These are phyloP conservation scores for Aristolochia californica DNA, from an alignment of 164 flowering plant species.

Conservation along the genomic window DNA sequence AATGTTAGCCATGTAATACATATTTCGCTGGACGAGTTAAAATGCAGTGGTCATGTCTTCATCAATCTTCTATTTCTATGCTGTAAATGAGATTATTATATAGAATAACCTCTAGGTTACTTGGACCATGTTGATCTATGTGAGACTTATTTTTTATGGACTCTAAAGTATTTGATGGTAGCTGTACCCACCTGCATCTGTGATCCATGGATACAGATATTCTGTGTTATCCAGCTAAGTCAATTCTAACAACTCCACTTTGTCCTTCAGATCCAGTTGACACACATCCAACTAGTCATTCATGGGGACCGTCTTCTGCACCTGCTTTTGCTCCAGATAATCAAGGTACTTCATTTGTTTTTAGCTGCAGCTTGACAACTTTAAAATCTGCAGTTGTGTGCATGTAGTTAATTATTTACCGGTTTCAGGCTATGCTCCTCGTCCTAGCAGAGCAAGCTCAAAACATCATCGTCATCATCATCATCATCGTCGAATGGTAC, in stretches of 20 bases:
- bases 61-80: too few relatives aligned
- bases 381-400: slow-evolving; percentile 1
- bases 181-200: not conserved
- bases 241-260: slow-evolving; percentile 18
- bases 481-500: slow-evolving; percentile 30
- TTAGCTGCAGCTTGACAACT: slow-evolving; percentile 3
- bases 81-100: too few relatives aligned
- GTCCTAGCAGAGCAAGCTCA: slow-evolving; percentile 21
- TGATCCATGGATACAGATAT: slow-evolving; percentile 4
- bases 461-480: slow-evolving; percentile 25
- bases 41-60: too few relatives aligned
- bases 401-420: not conserved
- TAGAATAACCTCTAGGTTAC: too few relatives aligned
- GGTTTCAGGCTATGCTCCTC: slow-evolving; percentile 32
- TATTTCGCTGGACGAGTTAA: too few relatives aligned
- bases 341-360: slow-evolving; percentile 28
- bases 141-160: not conserved
- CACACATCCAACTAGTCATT: slow-evolving; percentile 14
- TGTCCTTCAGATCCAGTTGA: slow-evolving; percentile 17
- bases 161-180: not conserved
- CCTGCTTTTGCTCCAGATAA: slow-evolving; percentile 46
- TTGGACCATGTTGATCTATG: too few relatives aligned
- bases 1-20: too few relatives aligned
- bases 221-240: slow-evolving; percentile 28
- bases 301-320: slow-evolving; percentile 23